Conservation (phyloP, 345 rosid genomes). For the Gossypium arboreum region DNA sequence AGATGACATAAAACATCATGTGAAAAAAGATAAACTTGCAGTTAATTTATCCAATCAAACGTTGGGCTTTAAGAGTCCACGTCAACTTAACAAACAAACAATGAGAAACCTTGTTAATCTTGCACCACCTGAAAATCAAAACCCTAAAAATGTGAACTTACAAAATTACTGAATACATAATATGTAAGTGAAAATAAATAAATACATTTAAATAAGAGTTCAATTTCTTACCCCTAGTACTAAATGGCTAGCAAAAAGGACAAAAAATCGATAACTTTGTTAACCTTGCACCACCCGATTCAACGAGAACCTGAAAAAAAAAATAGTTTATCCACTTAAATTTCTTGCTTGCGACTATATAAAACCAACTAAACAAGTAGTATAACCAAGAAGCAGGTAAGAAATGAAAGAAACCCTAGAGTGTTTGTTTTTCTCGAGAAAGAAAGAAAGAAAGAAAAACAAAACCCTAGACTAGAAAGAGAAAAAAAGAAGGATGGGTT, state of each 20-base stretch:
- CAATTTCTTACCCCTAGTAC: slow-evolving; percentile 3
- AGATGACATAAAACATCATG: neutral
- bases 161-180: neutral
- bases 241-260: neutral
- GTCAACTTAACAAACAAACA: neutral
- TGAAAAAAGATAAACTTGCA: neutral
- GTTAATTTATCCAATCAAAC: neutral
- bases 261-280: neutral
- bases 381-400: neutral
- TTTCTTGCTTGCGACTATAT: neutral
- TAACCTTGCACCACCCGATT: neutral
- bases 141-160: neutral
- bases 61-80: neutral
- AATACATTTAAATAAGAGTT: neutral
- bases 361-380: slow-evolving; percentile 3
- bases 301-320: neutral
- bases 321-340: neutral
- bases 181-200: neutral
- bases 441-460: neutral
- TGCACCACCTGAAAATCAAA: neutral
- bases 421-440: neutral
- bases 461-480: slow-evolving; percentile 22
- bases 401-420: slow-evolving; percentile 18
- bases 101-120: neutral
- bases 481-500: neutral